Evolutionary conservation across 306 rosid species (phyloP), one percentile per base, ranked within the genome.

Genomic region (Crataegus laevigata): DNA sequence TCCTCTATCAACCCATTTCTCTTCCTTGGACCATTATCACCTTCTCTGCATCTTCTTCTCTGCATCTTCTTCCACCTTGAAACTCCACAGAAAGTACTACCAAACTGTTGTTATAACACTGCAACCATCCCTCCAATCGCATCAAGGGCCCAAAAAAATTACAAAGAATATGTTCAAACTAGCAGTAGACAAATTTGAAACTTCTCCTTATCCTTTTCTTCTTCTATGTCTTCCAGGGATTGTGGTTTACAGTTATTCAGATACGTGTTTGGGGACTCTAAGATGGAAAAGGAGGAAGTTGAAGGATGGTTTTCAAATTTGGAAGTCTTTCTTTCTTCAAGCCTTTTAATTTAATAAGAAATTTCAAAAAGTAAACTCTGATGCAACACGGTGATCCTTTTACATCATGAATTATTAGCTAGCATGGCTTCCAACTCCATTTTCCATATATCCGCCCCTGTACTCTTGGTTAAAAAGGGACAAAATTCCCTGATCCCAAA

Each of bases 361-460:
- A 72, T 57, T 43, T 54, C 38, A 36, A 36, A 36, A 71, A 79
- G 75, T 71, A 76, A 68, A 72, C 72, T 17, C n/a, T 26, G 42
- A 68, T 45, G 71, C n/a, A 60, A n/a, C 11, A 8, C 21, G 51
- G 30, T 1, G 50, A 64, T 19, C 57, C n/a, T 78, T 24, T 64
- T 61, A 75, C 69, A 71, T 43, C 38, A 15, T 72, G n/a, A 61
- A 63, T 12, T 32, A 17, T 61, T 69, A 40, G 78, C 65, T 86
- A 91, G 96, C 93, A 88, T 89, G 54, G 97, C 91, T 72, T 89
- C 96, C 67, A 92, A 80, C 82, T 80, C 85, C 80, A 82, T 59
- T 66, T 32, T 89, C 80, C 78, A 83, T 73, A 78, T 82, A 64
- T 80, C 82, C 6, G 74, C 52, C 68, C 71, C 78, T 19, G 45